Percentiles rank a stretch among this genome's conserved stretches.
Conservation (phyloP, 2,329 filamentous ascomycete genomes). For the Xylaria digitata region DNA sequence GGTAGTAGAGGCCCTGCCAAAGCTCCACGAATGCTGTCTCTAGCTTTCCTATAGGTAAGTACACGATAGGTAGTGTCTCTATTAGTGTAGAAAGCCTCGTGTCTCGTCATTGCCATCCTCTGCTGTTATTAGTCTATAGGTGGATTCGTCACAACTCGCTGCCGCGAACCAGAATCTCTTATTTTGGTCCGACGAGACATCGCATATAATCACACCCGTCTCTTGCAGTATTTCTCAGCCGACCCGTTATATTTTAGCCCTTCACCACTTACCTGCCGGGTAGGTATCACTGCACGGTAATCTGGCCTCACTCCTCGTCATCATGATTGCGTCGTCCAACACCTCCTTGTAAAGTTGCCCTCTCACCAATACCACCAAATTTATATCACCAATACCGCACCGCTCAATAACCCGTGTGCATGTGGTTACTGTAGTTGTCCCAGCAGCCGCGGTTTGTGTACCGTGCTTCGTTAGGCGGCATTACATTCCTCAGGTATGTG, state of each 20-base stretch:
- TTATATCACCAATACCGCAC: constrained; percentile 31
- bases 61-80: background rate
- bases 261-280: background rate
- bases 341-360: constrained; percentile 22
- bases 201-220: constrained; percentile 6
- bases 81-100: background rate
- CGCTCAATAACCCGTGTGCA: constrained; percentile 23
- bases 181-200: background rate
- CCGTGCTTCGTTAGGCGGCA: constrained; percentile 27
- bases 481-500: constrained; percentile 17
- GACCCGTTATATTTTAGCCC: constrained; percentile 19
- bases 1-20: constrained; percentile 8
- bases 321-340: constrained; percentile 34
- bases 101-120: background rate
- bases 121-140: background rate
- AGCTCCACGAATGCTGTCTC: constrained; percentile 3
- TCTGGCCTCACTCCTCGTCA: constrained; percentile 19
- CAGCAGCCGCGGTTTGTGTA: constrained; percentile 22
- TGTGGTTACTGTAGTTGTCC: constrained; percentile 21
- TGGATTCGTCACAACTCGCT: constrained; percentile 4
- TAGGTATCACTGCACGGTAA: constrained; percentile 20
- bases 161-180: background rate
- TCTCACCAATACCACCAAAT: constrained; percentile 28
- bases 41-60: background rate
- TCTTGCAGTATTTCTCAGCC: constrained; percentile 13